Percentiles rank a stretch among this genome's conserved stretches.
Conservation (phyloP, 176 grass and related monocot species). For the Oropetium thomaeum region DNA sequence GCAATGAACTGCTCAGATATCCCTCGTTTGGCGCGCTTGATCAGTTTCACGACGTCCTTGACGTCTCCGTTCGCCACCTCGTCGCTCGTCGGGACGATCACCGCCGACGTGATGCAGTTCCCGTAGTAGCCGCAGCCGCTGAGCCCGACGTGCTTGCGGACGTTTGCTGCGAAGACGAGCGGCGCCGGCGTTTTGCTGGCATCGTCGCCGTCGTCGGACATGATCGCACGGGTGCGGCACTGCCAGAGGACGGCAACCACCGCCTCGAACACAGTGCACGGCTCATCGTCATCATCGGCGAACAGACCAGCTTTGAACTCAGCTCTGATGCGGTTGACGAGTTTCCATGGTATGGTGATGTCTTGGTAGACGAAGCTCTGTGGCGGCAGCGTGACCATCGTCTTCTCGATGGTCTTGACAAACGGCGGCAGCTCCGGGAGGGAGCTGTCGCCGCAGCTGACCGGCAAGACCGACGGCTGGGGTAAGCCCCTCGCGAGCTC, state of each 20-base stretch:
- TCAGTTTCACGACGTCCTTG: not conserved
- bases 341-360: conserved; percentile 1
- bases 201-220: not conserved
- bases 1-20: not conserved
- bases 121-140: not conserved
- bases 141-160: not conserved
- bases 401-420: not conserved
- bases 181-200: not conserved
- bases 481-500: conserved; percentile 8
- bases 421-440: conserved; percentile 24
- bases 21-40: conserved; percentile 4
- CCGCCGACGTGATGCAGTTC: conserved; percentile 19
- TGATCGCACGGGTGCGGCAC: conserved; percentile 13
- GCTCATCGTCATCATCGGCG: not conserved
- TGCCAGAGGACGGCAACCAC: conserved; percentile 14
- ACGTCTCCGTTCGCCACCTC: conserved; percentile 12
- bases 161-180: not conserved
- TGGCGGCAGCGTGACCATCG: not conserved
- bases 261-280: conserved; percentile 9
- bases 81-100: not conserved
- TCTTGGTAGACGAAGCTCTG: not conserved
- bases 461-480: not conserved
- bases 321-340: conserved; percentile 11
- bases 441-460: not conserved
- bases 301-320: too few relatives aligned